Evolutionary conservation across 176 grass and related monocot genomes (phyloP), one percentile per base, ranked within the genome.

Genomic region (Neostapfia colusana): DNA sequence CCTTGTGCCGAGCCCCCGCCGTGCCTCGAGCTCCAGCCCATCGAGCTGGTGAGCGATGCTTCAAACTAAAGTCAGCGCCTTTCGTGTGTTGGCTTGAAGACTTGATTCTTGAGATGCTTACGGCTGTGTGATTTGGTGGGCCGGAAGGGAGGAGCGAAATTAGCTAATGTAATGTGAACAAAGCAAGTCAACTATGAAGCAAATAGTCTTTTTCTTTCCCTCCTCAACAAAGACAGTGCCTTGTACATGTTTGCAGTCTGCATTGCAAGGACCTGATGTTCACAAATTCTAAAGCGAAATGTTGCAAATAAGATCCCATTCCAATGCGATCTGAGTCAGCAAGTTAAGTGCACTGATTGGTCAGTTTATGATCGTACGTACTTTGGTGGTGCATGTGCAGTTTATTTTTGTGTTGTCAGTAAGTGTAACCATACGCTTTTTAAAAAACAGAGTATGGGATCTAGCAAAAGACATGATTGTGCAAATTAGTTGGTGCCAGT

Each of bases 21-120:
- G n/a, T n/a, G n/a, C n/a, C n/a, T 99, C 36, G n/a, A 86, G 34
- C 95, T 99, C 39, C 90, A 80, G 6, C 83, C 95, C 37, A 99
- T 99, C 76, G 95, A 95, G 82, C 88, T 92, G 95, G 95, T 99
- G 74, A 53, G 74, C 64, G 17, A 43, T 51, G n/a, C 25, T 31
- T 31, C 31, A 31, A 3, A 31, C 31, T 31, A 31, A 31, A 31
- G 31, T 31, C 31, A 31, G 31, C 41, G 50, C 20, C 26, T 36
- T 12, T 21, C 15, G 50, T 64, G 31, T 31, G 13, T 11, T 49
- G 61, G 27, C 60, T 37, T 25, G 4, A 58, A 5, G 55, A 26
- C 55, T 26, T 24, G 66, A 12, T 23, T 20, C 56, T 79, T 35
- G 51, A 25, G 62, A 45, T 17, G 49, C 14, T 80, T n/a, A 31